Base-by-base conservation (phyloP, 495 filamentous ascomycete species). In the Xylaria telfairii region DNA sequence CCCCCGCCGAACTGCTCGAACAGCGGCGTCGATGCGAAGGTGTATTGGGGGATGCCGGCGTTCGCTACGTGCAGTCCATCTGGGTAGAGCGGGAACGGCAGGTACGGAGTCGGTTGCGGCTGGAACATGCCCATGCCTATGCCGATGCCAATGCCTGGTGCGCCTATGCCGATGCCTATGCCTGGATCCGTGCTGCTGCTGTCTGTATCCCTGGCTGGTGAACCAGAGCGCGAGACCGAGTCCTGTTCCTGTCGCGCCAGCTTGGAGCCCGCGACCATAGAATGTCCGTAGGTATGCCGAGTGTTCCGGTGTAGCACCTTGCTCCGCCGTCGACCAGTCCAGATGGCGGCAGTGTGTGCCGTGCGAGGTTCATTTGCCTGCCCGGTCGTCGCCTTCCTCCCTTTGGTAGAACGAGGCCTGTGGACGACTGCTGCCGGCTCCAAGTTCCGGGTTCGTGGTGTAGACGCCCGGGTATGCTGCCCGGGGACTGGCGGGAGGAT, bases 51-150 rank as follows among this genome's bases (percentile, higher is more conserved):
- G 26, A 82, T 72, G 65, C 79, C 74, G 51, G 74, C 74, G 74
- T 81, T 79, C 41, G 76, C 73, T 68, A 76, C 75, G 59, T 70
- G 37, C 3, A 64, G 57, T 53, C 47, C 68, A 44, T 65, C 56
- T 61, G 68, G 24, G 28, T 65, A 65, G 46, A 28, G 65, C 32
- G 59, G 53, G 71, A 79, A 78, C 42, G 76, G 72, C 69, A 77
- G 77, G 75, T 79, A 87, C 57, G 85, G 81, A 53, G 84, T 83
- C 54, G 85, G 76, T 71, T 86, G 82, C 76, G 86, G 81, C 75
- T 86, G 85, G 80, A 84, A 88, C 86, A 88, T 88, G 79, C 80
- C 82, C 79, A 65, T 71, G 71, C 74, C 74, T 72, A 68, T 68
- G 72, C 69, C 70, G 71, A 70, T 69, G 24, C 49, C 56, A 24